Conservation (phyloP, 768 basidiomycete species). For the Termitomyces sp. region DNA sequence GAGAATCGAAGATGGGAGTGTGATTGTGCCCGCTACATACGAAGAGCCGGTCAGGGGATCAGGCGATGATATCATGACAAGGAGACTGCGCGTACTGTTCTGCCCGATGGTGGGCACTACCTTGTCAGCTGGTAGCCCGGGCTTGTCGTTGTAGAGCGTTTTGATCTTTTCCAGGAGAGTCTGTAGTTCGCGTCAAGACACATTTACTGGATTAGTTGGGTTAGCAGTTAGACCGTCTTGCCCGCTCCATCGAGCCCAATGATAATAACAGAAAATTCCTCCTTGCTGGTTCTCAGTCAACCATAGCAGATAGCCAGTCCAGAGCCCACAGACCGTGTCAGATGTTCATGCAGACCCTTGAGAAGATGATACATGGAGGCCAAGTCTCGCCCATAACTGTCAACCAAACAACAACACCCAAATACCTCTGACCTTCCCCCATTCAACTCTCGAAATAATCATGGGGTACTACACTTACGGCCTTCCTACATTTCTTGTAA, state of each 20-base stretch:
- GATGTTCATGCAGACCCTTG: slow-evolving; percentile 84
- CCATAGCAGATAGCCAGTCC: background rate
- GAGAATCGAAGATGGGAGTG: slow-evolving; percentile 86
- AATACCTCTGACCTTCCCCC: slow-evolving; percentile 11
- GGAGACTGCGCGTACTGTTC: slow-evolving; percentile 63
- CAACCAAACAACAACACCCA: slow-evolving; percentile 7
- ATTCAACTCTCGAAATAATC: slow-evolving; percentile 2
- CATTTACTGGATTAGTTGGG: background rate
- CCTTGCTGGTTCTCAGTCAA: slow-evolving; percentile 45
- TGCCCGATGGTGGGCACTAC: slow-evolving; percentile 97
- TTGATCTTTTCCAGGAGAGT: slow-evolving; percentile 92
- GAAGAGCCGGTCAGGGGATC: background rate
- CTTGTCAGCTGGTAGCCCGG: slow-evolving; percentile 86
- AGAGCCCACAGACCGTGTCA: slow-evolving; percentile 57
- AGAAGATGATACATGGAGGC: slow-evolving; percentile 85
- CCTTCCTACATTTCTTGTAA: slow-evolving; percentile 56
- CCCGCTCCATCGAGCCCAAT: slow-evolving; percentile 91
- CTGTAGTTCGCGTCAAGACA: slow-evolving; percentile 29
- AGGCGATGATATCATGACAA: background rate
- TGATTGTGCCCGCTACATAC: slow-evolving; percentile 85
- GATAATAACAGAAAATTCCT: slow-evolving; percentile 93
- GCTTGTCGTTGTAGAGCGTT: slow-evolving; percentile 81
- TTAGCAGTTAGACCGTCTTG: slow-evolving; percentile 61
- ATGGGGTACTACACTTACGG: slow-evolving; percentile 65
- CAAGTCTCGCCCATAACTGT: slow-evolving; percentile 7